phyloP scores from a whole-genome alignment of 257 asterid species.

The Gynochthodes officinalis region DNA sequence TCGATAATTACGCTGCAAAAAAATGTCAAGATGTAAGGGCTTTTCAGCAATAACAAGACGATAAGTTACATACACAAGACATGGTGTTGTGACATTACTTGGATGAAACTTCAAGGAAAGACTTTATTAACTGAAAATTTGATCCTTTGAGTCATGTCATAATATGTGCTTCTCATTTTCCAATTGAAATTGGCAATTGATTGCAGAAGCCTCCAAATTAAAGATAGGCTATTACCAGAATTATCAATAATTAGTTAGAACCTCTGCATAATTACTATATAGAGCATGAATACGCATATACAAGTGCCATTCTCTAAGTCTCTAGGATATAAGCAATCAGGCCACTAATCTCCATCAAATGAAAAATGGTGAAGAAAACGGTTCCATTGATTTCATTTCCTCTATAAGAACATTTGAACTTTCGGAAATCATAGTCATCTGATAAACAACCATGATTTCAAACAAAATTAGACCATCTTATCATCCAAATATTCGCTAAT shows the following conservation, averaged over 20 bases:
- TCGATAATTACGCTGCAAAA: constrained; percentile 80
- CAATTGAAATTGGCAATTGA: neutral
- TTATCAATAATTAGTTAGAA: neutral
- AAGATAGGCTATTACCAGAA: neutral
- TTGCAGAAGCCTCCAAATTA: neutral
- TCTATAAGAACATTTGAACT: neutral
- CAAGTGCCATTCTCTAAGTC: neutral
- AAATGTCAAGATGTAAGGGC: constrained; percentile 7
- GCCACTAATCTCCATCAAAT: neutral
- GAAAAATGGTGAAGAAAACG: neutral
- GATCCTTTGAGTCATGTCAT: neutral
- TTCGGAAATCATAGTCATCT: neutral
- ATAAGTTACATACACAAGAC: neutral
- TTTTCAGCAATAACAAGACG: constrained; percentile 12
- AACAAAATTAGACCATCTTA: neutral
- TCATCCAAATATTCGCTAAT: neutral
- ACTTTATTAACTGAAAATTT: neutral
- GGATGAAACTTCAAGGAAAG: neutral
- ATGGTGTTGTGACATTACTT: too few species aligned
- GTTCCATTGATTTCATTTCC: neutral
- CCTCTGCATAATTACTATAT: neutral
- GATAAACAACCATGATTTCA: neutral
- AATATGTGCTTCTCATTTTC: neutral
- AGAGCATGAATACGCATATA: neutral
- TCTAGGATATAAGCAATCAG: neutral